A percentile compares a stretch with the other conserved stretches of the same genome.
phyloP scores from a whole-genome alignment of 2,329 filamentous ascomycete species.

The Xylariaceae sp. region DNA sequence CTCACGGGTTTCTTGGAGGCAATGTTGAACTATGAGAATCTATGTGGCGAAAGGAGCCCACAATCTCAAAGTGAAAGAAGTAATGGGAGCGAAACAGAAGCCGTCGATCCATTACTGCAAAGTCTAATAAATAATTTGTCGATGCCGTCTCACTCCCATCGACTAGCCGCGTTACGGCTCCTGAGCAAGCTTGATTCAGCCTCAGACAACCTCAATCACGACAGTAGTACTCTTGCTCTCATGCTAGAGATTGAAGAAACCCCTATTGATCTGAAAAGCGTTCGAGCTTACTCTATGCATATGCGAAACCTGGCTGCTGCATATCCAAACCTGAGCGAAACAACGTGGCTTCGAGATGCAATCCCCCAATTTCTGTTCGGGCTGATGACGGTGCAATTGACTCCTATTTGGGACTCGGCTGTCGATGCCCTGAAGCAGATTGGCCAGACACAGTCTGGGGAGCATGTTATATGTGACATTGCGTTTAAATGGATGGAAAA shows the following conservation, averaged over 20 bases:
- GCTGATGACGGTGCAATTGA: conserved; percentile 77
- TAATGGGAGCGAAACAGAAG: conserved; percentile 46
- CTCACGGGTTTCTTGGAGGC: conserved; percentile 64
- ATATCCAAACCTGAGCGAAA: conserved; percentile 57
- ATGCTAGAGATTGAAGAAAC: conserved; percentile 80
- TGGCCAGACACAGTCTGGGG: conserved; percentile 64
- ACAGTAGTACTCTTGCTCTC: conserved; percentile 50
- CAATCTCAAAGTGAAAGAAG: conserved; percentile 31
- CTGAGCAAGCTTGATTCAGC: conserved; percentile 57
- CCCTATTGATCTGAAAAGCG: conserved; percentile 70
- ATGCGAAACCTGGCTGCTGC: conserved; percentile 69
- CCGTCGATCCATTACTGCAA: conserved; percentile 56
- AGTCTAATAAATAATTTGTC: conserved; percentile 71
- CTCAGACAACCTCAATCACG: conserved; percentile 47
- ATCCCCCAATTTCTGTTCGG: conserved; percentile 85
- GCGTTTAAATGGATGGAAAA: conserved; percentile 74
- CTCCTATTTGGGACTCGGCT: conserved; percentile 84
- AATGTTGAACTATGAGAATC: conserved; percentile 51
- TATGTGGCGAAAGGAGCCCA: conserved; percentile 23
- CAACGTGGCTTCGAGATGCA: conserved; percentile 64
- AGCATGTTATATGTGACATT: conserved; percentile 66
- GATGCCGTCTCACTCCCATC: conserved; percentile 69
- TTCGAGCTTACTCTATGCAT: conserved; percentile 76
- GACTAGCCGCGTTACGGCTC: conserved; percentile 69
- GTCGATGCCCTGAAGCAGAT: conserved; percentile 73